Evolutionary conservation across 768 basidiomycete species (phyloP), one percentile per base, ranked within the genome.

Genomic region (Rhizopogon vesiculosus): DNA sequence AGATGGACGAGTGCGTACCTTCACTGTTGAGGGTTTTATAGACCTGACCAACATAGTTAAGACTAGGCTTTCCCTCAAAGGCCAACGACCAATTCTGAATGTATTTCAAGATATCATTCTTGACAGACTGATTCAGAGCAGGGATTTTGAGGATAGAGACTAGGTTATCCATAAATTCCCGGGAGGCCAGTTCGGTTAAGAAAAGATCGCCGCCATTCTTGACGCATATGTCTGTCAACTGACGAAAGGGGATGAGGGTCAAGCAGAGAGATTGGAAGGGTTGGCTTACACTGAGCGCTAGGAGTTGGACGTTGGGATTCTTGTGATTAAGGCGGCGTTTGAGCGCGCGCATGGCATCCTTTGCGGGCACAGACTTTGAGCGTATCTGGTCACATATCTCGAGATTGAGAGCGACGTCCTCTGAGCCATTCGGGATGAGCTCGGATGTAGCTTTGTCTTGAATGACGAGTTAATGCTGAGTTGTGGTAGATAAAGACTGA

Each of bases 201-300:
- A 99, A 98, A 43, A 86, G 83, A 61, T 98, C 93, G 0, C 97
- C 97, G 9, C 93, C 93, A 64, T 99, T 99, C 85, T 99, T 99
- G 69, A 98, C 81, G 64, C 92, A 94, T 8, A 86, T 78, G 70
- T 98, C 97, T 45, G 90, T 85, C 48, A 98, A 77, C 90, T 96
- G 67, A 3, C 3, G n/a, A 52, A 13, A 48, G 56, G 53, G 15
- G 43, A 50, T 33, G 46, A 54, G 41, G 4, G 49, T 44, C 33
- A 31, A 29, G n/a, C 5, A 22, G 7, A 3, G 15, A 49, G 12
- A n/a, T 12, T 7, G 25, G 33, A 35, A 46, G n/a, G 18, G 35
- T 29, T n/a, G 15, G 7, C 91, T 64, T 67, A 96, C 94, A 10
- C 82, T 78, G 12, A 97, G 79, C n/a, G 93, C 84, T 56, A 94